Conservation (phyloP, 78 protist species). For the Polysphondylium violaceum region DNA sequence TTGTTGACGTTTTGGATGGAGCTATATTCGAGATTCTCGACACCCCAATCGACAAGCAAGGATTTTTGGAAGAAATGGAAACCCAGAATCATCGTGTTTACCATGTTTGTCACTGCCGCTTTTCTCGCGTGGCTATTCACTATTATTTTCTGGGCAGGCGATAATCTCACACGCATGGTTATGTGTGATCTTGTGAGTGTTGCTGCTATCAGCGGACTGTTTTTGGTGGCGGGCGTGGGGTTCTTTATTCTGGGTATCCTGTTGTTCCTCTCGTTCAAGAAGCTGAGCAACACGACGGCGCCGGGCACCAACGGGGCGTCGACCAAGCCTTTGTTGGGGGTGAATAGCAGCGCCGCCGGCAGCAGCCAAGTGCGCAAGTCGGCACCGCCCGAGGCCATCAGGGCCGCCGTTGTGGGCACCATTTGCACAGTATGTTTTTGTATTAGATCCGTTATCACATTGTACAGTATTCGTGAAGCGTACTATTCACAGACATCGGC, state of each 20-base stretch:
- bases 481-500: background rate
- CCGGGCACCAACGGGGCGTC: no score
- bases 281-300: background rate
- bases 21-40: slow-evolving; percentile 45
- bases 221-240: slow-evolving; percentile 58
- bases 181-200: slow-evolving; percentile 20
- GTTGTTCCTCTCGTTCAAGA: slow-evolving; percentile 27
- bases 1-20: slow-evolving; percentile 73
- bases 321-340: no score
- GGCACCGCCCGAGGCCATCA: slow-evolving; percentile 67
- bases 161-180: background rate
- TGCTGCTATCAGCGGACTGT: slow-evolving; percentile 30
- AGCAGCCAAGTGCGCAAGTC: background rate
- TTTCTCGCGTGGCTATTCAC: slow-evolving; percentile 19
- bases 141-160: slow-evolving; percentile 25
- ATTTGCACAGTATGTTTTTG: slow-evolving; percentile 69
- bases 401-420: slow-evolving; percentile 67
- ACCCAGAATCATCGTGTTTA: slow-evolving; percentile 10
- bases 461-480: slow-evolving; percentile 51
- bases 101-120: background rate
- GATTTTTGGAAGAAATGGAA: slow-evolving; percentile 63
- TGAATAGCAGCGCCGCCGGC: background rate
- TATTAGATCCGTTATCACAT: slow-evolving; percentile 44
- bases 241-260: slow-evolving; percentile 58
- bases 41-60: slow-evolving; percentile 20